A percentile compares a stretch with the other conserved stretches of the same genome.
phyloP scores from a whole-genome alignment of 2,329 filamentous ascomycete genomes.

The Epichloe elymi region DNA sequence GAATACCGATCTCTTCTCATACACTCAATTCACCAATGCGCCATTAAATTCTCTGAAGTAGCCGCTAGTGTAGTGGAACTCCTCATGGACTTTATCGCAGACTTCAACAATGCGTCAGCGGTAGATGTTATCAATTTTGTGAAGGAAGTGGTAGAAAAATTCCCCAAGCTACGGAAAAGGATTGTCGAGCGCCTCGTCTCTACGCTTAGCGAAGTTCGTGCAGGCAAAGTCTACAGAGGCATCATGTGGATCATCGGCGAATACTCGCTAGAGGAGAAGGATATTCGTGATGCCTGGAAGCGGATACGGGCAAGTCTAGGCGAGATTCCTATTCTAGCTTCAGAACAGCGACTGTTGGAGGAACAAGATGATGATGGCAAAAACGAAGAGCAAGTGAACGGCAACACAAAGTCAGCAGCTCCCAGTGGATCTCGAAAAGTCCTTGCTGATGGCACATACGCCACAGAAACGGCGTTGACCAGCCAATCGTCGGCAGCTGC shows the following conservation, averaged over 20 bases:
- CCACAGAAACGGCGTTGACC: conserved; percentile 89
- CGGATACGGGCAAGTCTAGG: conserved; percentile 85
- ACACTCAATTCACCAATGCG: conserved; percentile 94
- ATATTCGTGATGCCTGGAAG: conserved; percentile 95
- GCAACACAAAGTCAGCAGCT: conserved; percentile 59
- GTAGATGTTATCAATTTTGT: conserved; percentile 98
- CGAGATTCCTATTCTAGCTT: conserved; percentile 92
- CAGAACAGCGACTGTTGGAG: conserved; percentile 83
- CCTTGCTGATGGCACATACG: conserved; percentile 91
- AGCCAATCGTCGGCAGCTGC: conserved; percentile 83
- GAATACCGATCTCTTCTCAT: conserved; percentile 93
- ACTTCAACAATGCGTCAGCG: conserved; percentile 93
- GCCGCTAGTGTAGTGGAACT: conserved; percentile 92
- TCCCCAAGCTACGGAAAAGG: conserved; percentile 69
- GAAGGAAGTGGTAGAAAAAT: conserved; percentile 97
- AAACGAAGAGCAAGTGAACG: conserved; percentile 57
- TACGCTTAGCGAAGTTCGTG: conserved; percentile 83
- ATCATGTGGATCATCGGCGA: conserved; percentile 97
- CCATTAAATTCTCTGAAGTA: conserved; percentile 98
- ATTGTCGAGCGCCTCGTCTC: conserved; percentile 84
- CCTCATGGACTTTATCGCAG: conserved; percentile 97
- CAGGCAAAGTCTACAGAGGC: conserved; percentile 93
- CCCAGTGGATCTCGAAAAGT: conserved; percentile 83
- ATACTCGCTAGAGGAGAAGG: conserved; percentile 85
- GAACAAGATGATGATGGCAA: conserved; percentile 63